These are phyloP conservation scores for Wickerhamiella lipophila DNA, from an alignment of 805 yeast species.

Conservation along the genomic window DNA sequence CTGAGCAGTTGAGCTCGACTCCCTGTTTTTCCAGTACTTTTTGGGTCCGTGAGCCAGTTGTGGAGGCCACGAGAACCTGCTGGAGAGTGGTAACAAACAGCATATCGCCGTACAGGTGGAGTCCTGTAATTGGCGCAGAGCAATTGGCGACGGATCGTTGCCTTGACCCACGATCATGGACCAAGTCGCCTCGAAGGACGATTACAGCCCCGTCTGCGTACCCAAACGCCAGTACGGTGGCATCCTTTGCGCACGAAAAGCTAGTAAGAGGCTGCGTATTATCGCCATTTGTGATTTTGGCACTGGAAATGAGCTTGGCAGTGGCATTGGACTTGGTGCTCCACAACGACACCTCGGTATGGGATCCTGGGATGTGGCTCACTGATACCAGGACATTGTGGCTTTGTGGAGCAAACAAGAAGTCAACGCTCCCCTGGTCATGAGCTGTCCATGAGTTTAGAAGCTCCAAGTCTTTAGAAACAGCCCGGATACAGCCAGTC, in stretches of 20 bases:
- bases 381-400: conserved; percentile 52
- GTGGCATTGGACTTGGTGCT: conserved; percentile 27
- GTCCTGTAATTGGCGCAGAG: conserved; percentile 65
- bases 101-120: conserved; percentile 38
- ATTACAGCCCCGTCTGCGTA: conserved; percentile 75
- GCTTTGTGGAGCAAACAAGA: conserved; percentile 37
- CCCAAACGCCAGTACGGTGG: conserved; percentile 60
- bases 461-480: conserved; percentile 39
- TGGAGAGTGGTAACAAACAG: conserved; percentile 67
- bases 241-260: conserved; percentile 40
- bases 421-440: conserved; percentile 52
- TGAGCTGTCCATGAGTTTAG: conserved; percentile 42
- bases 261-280: conserved; percentile 71
- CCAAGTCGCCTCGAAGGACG: conserved; percentile 71
- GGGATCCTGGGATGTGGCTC: conserved; percentile 57
- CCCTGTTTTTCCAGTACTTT: conserved; percentile 38
- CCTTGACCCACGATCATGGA: conserved; percentile 80
- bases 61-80: conserved; percentile 54
- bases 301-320: conserved; percentile 47
- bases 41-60: conserved; percentile 58
- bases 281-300: conserved; percentile 52
- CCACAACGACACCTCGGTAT: conserved; percentile 62
- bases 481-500: conserved; percentile 42
- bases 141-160: conserved; percentile 66
- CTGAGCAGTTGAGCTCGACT: conserved; percentile 35